phyloP scores from a whole-genome alignment of 345 rosid genomes.

The Hibiscus syriacus region DNA sequence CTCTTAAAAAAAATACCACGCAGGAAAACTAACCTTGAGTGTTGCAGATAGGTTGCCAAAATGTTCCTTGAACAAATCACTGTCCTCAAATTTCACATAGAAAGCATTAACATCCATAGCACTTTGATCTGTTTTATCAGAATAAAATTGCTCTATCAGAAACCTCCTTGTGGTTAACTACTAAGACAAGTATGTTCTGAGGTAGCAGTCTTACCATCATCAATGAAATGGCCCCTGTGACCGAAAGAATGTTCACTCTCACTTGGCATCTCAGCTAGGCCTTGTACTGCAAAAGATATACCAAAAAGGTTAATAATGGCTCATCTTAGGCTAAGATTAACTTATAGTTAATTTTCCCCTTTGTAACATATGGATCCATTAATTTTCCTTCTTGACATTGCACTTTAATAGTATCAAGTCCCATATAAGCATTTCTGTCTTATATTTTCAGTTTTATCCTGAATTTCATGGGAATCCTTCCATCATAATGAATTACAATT shows the following conservation, averaged over 20 bases:
- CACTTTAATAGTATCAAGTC: background rate
- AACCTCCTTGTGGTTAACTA: background rate
- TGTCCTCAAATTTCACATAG: slow-evolving; percentile 24
- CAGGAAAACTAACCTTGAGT: slow-evolving; percentile 31
- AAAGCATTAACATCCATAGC: slow-evolving; percentile 14
- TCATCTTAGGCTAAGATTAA: background rate
- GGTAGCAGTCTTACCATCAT: background rate
- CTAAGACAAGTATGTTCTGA: background rate
- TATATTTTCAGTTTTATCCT: background rate
- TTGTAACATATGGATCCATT: background rate
- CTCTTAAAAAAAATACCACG: background rate
- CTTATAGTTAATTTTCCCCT: slow-evolving; percentile 3
- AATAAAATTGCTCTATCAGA: slow-evolving; percentile 5
- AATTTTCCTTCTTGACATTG: background rate
- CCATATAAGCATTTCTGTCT: background rate
- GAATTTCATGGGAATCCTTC: background rate
- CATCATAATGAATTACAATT: background rate
- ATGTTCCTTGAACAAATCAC: slow-evolving; percentile 42
- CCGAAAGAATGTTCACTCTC: background rate
- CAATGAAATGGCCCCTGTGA: background rate
- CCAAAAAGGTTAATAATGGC: background rate
- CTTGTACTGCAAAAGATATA: slow-evolving; percentile 3
- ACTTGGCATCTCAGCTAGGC: slow-evolving; percentile 6
- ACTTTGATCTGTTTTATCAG: slow-evolving; percentile 22
- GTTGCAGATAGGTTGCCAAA: slow-evolving; percentile 44